Percentiles rank a stretch among this genome's conserved stretches.
Evolutionary conservation across 1,284 basidiomycete species (phyloP).

Genomic region (Singerocomus inundabilis): DNA sequence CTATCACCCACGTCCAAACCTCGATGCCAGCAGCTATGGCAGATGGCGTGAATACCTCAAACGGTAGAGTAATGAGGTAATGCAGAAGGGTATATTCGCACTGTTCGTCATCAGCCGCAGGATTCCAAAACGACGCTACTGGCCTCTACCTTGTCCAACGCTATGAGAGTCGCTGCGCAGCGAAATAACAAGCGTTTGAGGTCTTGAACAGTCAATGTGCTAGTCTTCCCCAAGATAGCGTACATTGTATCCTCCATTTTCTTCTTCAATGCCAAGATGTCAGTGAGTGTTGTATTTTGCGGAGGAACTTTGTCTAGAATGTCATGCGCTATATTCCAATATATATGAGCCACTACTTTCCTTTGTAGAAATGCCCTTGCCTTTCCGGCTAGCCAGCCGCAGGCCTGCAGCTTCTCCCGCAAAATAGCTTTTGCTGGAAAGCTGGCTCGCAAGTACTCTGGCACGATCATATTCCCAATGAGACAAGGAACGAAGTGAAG

Average conservation of each 20-base stretch:
- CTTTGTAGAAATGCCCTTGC: constrained; percentile 32
- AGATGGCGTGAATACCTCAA: constrained; percentile 86
- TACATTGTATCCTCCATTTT: constrained; percentile 69
- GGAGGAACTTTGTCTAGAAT: constrained; percentile 65
- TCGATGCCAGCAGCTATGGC: constrained; percentile 87
- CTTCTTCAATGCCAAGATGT: constrained; percentile 64
- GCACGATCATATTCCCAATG: constrained; percentile 72
- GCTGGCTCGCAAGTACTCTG: constrained; percentile 74
- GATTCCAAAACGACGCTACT: background rate
- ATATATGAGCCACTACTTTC: background rate
- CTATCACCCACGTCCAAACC: constrained; percentile 96
- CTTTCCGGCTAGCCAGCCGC: constrained; percentile 57
- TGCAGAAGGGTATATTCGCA: constrained; percentile 87
- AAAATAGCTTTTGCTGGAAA: constrained; percentile 84
- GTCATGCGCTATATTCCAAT: constrained; percentile 41
- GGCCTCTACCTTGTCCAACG: constrained; percentile 57
- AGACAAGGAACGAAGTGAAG: constrained; percentile 58
- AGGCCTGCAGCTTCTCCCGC: constrained; percentile 85
- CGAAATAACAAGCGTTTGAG: constrained; percentile 86
- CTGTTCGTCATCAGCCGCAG: constrained; percentile 36
- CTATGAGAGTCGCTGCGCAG: constrained; percentile 79
- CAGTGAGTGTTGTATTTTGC: constrained; percentile 50
- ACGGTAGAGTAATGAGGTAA: constrained; percentile 86
- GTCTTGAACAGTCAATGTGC: constrained; percentile 73
- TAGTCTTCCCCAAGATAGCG: constrained; percentile 70